Evolutionary conservation across 1,284 basidiomycete species (phyloP).

Genomic region (Leucoagaricus sp.): DNA sequence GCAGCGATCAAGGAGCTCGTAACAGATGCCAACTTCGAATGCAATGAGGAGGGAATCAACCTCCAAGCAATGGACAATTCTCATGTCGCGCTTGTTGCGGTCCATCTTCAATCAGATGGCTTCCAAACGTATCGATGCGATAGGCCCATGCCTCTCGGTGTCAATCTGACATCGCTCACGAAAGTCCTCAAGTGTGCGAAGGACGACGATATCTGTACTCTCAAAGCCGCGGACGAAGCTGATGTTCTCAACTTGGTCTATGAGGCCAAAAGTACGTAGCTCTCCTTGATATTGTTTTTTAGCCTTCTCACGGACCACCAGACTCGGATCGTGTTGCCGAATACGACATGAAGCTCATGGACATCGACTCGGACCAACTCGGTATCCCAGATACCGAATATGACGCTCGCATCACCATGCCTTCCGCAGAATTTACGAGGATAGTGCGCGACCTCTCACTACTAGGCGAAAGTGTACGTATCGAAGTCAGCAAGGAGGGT

Average conservation of each 20-base stretch:
- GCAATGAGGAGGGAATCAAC: constrained; percentile 92
- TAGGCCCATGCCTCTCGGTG: constrained; percentile 91
- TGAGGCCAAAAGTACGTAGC: constrained; percentile 81
- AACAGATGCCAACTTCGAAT: constrained; percentile 97
- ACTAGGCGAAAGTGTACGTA: constrained; percentile 93
- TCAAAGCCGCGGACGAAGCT: constrained; percentile 92
- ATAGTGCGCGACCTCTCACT: constrained; percentile 94
- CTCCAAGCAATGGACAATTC: constrained; percentile 99
- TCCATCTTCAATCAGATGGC: constrained; percentile 74
- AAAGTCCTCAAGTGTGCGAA: constrained; percentile 98
- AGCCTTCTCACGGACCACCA: constrained; percentile 33
- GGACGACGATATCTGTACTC: constrained; percentile 92
- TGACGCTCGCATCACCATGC: constrained; percentile 91
- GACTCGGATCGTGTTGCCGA: constrained; percentile 95
- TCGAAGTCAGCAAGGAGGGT: constrained; percentile 96
- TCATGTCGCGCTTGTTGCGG: constrained; percentile 94
- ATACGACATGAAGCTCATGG: constrained; percentile 99
- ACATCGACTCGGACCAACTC: constrained; percentile 95
- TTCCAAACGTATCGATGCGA: constrained; percentile 95
- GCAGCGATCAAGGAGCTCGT: constrained; percentile 97
- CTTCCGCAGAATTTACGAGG: constrained; percentile 84
- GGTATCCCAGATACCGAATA: constrained; percentile 99
- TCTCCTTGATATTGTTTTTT: not conserved
- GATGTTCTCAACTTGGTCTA: constrained; percentile 91
- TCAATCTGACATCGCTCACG: constrained; percentile 87